Evolutionary conservation across 768 basidiomycete genomes (phyloP), one percentile per base, ranked within the genome.

Genomic region (Mycena maculata): DNA sequence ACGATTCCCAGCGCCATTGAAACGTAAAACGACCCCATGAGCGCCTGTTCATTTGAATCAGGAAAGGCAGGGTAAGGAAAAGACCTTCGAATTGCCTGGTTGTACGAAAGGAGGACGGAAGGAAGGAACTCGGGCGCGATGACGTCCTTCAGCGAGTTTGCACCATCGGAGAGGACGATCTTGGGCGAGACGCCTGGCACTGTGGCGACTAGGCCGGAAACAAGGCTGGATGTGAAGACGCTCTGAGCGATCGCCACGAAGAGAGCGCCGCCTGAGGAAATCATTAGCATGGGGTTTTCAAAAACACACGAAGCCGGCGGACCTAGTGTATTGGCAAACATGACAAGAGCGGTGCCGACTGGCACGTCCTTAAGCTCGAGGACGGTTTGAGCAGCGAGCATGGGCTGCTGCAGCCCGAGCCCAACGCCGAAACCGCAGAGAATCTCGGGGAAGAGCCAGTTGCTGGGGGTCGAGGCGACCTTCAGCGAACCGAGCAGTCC

Each of bases 401-500:
- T 55, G 30, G 74, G 74, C 44, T 68, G 63, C 48, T 74, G 74
- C 59, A 74, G 31, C 22, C 65, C 69, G 20, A 69, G 38, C 16
- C 81, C 81, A 4, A 75, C 69, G 8, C 81, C 81, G 25, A 77
- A 60, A 1, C 76, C 76, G n/a, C 71, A 66, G 15, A 75, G 28
- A 10, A 77, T 60, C 57, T 77, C 72, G 47, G 66, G 64, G 1
- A 68, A 65, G 8, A 76, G 42, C 68, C 71, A 73, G 16, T 54
- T 65, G 13, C 58, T 57, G 15, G 67, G 47, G 2, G 67, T 63
- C 33, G 72, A 76, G 36, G 76, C 47, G 4, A 67, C 68, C 6
- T 69, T 61, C 22, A 83, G 65, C 0, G 77, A 70, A 13, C 73
- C 75, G 23, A 85, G 57, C 7, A 85, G 49, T 6, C 79, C 79